Base-by-base conservation (phyloP, 2,329 filamentous ascomycete species). In the Trichoderma citrinoviride region DNA sequence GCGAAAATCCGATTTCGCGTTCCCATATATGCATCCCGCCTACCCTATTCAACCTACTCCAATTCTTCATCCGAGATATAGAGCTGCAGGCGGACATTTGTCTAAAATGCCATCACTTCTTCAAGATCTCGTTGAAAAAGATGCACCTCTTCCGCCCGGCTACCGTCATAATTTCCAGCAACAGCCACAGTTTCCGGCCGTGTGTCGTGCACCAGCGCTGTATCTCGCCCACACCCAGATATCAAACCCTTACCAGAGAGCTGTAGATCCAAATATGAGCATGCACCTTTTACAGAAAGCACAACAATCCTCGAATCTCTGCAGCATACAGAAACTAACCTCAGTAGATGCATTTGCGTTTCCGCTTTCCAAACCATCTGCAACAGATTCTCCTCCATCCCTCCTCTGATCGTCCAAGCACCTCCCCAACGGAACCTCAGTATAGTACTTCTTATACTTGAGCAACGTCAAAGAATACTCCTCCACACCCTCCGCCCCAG, bases 81-180 rank as follows among this genome's bases (percentile, higher is more conserved):
- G 8, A 77, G 70, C 33, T 68, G 67, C 7, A 64, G 63, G 21
- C 75, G 71, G 21, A 77, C 73, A 66, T 71, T 67, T 10, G 68
- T 64, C 76, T 74, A 77, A 57, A 76, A 76, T 60, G 72, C 67
- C 27, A 62, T 44, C n/a, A 73, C 72, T n/a, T 75, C 73, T 23
- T 66, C 62, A 12, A 70, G 66, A 49, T 70, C 60, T 58, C 70
- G 54, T 27, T 65, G 52, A 19, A 67, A n/a, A n/a, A 52, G 19
- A 5, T 46, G 43, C 3, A 40, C 2, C 21, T 44, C 33, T 4
- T 27, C 49, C 25, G 4, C 8, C 25, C 21, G 6, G 12, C 12
- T 19, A 10, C 1, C 8, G 10, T 10, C 19, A 17, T 40, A 7
- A 19, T 23, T 23, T 27, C 23, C 56, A 27, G 7, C 29, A 3